Base-by-base conservation (phyloP, 1,284 basidiomycete species). In the Trametes hirsuta region DNA sequence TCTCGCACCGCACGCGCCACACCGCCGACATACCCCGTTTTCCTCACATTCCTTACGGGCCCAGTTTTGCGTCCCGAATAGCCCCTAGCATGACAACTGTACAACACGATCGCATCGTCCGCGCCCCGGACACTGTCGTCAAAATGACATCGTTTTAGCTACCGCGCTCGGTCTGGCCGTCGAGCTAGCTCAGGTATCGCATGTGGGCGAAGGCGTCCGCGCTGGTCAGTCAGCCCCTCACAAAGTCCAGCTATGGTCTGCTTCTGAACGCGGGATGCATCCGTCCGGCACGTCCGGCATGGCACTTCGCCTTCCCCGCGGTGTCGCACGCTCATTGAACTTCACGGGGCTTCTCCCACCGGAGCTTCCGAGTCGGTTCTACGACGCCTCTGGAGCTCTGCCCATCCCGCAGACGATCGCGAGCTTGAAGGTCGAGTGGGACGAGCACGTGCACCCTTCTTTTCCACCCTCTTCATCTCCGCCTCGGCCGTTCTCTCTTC, bases 391-490 rank as follows among this genome's bases (percentile, higher is more conserved):
- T 40, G 48, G 47, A 49, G 49, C 54, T 30, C 30, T 8, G 30
- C 8, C 30, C 30, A 30, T 30, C 30, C 30, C 30, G 30, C 30
- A 8, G 30, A 30, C 5, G 30, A 30, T 30, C 30, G 30, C 30
- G 30, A 30, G 8, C 30, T 30, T 30, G 30, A 30, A 30, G 30
- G 5, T 30, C 30, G 30, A 30, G 30, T 30, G 30, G 51, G 35
- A 25, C 22, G 8, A 30, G 30, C 30, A 8, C 5, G 30, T 30
- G 30, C 5, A 30, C 8, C 8, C 8, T 30, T 30, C 8, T 24
- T 15, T 47, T 55, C 46, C 46, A 47, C 45, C 53, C 45, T 55
- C 53, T 25, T 55, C 53, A 55, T 55, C 45, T 48, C 53, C 53
- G 53, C 18, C 39, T 42, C 14, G 39, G 25, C 25, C 37, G 39